Base-by-base conservation (phyloP, 495 filamentous ascomycete genomes). In the Cercophora newfieldiana region DNA sequence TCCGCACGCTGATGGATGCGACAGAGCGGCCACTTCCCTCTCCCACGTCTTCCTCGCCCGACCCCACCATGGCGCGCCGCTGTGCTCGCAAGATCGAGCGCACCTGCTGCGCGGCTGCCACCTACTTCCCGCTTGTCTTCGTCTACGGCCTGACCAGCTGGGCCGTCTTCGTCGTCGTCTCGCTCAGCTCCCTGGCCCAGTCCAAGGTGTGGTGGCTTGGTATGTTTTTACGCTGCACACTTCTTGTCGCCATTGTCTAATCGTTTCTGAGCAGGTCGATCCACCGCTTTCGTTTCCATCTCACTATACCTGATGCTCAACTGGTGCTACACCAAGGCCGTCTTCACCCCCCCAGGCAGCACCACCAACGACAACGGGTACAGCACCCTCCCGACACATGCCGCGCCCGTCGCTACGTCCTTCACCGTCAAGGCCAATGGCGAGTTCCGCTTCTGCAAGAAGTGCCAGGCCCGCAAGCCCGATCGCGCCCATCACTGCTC, bases 401-500 rank as follows among this genome's bases (percentile, higher is more conserved):
- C 74, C 57, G 30, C 80, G 63, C 68, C 85, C 72, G 24, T 77
- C 51, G 86, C 88, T 68, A 90, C 88, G 10, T 89, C 91, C 25
- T 91, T 91, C 72, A 97, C 93, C 1, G 96, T 97, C 72, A 98
- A 92, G 78, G 91, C 92, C 53, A 91, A 89, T 33, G 95, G 95
- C 62, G 88, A 89, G 67, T 77, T 88, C 30, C 88, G 95, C 33
- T 98, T 89, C 80, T 99, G 95, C 82, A 98, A 98, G 81, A 99
- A 99, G 79, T 99, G 95, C 78, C 89, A 94, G 78, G 88, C 87
- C 30, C 86, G 88, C 59, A 99, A 99, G 79, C 95, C 95, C 49
- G 96, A 98, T 78, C 94, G 95, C 29, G 87, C 96, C 33, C 95
- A 99, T 74, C 95, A 99, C 81, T 99, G 95, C 83, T 94, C 90